These are phyloP conservation scores for Massarina eburnea DNA, from an alignment of 2,329 filamentous ascomycete genomes.

Conservation along the genomic window DNA sequence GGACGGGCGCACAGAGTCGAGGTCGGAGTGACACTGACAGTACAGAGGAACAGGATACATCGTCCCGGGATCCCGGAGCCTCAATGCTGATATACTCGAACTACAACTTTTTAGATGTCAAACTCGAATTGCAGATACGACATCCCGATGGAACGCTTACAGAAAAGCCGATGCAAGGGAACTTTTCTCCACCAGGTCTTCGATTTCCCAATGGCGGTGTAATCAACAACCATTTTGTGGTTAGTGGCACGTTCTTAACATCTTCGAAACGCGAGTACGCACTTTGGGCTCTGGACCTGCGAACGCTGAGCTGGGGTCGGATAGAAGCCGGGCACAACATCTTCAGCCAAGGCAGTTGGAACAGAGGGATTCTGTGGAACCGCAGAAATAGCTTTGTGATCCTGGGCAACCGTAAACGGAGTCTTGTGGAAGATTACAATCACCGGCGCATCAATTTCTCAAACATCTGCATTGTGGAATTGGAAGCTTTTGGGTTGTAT, in stretches of 20 bases:
- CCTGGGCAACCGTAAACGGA: slow-evolving; percentile 88
- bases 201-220: slow-evolving; percentile 95
- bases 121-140: slow-evolving; percentile 88
- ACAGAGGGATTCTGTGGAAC: slow-evolving; percentile 90
- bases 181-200: slow-evolving; percentile 85
- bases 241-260: slow-evolving; percentile 95
- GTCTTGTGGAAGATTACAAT: slow-evolving; percentile 96
- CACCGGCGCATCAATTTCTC: slow-evolving; percentile 97
- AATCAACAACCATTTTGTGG: slow-evolving; percentile 94
- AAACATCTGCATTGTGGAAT: slow-evolving; percentile 93
- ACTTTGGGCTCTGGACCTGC: slow-evolving; percentile 89
- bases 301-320: slow-evolving; percentile 86
- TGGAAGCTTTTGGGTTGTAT: slow-evolving; percentile 96
- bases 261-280: slow-evolving; percentile 98
- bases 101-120: slow-evolving; percentile 98
- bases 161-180: slow-evolving; percentile 86
- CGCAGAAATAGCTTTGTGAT: slow-evolving; percentile 94
- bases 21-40: slow-evolving; percentile 44
- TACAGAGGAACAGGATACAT: slow-evolving; percentile 35
- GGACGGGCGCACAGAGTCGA: slow-evolving; percentile 52
- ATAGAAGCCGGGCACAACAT: slow-evolving; percentile 92
- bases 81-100: slow-evolving; percentile 98
- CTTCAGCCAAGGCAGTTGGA: slow-evolving; percentile 97
- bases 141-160: slow-evolving; percentile 78
- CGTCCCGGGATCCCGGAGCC: slow-evolving; percentile 48